A percentile compares a stretch with the other conserved stretches of the same genome.
Evolutionary conservation across 2,329 filamentous ascomycete species (phyloP).

Genomic region (Rutstroemia sp.): DNA sequence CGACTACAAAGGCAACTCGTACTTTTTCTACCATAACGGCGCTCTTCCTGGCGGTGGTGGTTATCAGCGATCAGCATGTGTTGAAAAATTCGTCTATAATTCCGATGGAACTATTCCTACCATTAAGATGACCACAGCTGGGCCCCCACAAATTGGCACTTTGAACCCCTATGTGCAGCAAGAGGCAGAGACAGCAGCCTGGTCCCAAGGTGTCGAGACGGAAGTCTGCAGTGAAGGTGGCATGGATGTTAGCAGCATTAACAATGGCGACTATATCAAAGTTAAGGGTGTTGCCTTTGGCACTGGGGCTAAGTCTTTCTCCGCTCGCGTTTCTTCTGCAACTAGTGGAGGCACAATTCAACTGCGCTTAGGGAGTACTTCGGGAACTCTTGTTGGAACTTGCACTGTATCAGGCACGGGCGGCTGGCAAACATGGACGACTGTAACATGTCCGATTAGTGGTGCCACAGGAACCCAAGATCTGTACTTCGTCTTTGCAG

Average conservation of each 20-base stretch:
- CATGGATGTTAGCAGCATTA: neutral
- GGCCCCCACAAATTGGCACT: too few species aligned
- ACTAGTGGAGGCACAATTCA: neutral
- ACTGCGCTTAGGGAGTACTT: neutral
- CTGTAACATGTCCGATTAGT: neutral
- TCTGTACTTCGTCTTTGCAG: neutral
- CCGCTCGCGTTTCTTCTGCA: neutral
- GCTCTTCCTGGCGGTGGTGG: too few species aligned
- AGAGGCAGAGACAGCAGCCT: too few species aligned
- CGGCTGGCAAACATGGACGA: neutral
- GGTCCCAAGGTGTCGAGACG: too few species aligned
- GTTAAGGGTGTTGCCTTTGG: neutral
- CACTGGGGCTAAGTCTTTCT: neutral
- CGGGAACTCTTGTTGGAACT: neutral
- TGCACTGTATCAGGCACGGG: neutral
- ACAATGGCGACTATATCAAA: conserved; percentile 1
- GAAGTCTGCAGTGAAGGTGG: neutral
- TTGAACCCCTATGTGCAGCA: too few species aligned
- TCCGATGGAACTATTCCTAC: too few species aligned
- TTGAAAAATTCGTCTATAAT: too few species aligned
- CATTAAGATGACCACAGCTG: too few species aligned
- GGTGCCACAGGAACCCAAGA: neutral
- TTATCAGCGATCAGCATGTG: too few species aligned
- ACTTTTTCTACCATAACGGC: neutral
- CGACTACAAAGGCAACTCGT: neutral